Evolutionary conservation across 495 filamentous ascomycete genomes (phyloP), one percentile per base, ranked within the genome.

Genomic region (Parathielavia appendiculata): DNA sequence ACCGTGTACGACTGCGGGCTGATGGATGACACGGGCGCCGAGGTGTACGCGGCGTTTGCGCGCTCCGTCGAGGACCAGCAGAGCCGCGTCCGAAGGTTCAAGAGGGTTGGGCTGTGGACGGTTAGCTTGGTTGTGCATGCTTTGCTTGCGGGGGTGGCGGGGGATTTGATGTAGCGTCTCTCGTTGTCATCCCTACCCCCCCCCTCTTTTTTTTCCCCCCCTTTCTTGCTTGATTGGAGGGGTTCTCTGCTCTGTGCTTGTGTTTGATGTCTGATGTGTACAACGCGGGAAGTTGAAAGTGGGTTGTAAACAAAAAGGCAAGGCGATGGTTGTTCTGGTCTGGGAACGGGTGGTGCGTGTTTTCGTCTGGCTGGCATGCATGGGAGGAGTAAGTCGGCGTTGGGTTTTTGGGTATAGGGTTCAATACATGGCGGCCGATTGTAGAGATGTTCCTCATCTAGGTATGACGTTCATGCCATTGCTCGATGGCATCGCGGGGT

Each of bases 61-160:
- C 82, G 83, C 55, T 87, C 92, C 74, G 89, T 97, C 19, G 82
- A 88, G 47, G 91, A 97, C 67, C 83, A 92, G 57, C 83, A 95
- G 69, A 87, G 85, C 58, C 83, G 90, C 36, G 86, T 89, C 67
- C 79, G 92, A 41, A 83, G 95, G 41, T 86, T 98, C 66, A 95
- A 91, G 76, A 95, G 97, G 68, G 95, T 98, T 17, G 93, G 93
- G 23, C 83, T 97, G 62, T 98, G 93, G 93, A 95, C 90, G 11
- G 75, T 98, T 39, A 90, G 91, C 68, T 72, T 97, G 47, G 86
- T 90, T 4, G 88, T 91, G 7, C 93, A 98, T 71, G 93, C 91
- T n/a, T 76, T 98, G 44, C 89, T 97, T 65, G 87, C 97, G 73
- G 93, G 93, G 1, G 86, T 97, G 81, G 93, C 91, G 14, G 92